Base-by-base conservation (phyloP, 805 yeast genomes). In the Wickerhamomyces alni region DNA sequence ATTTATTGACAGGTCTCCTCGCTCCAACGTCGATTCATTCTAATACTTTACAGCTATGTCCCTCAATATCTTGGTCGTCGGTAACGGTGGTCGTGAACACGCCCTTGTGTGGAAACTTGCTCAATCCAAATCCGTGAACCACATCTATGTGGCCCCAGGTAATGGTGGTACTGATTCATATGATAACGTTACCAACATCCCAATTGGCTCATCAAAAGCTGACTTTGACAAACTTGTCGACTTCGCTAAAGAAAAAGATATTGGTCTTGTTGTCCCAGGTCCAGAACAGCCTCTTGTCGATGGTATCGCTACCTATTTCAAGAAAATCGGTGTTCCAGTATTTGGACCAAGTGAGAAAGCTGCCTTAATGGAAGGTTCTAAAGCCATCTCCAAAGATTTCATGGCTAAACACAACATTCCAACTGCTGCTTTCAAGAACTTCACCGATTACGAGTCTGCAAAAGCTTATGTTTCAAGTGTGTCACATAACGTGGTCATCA, bases 231-330 rank as follows among this genome's bases (percentile, higher is more conserved):
- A 67, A 25, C 72, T 93, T 45, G 86, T 79, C 41, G 66, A 78
- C 42, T 89, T 89, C 62, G 96, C 97, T 6, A 58, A 70, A 13
- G 75, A 75, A 22, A 67, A 89, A 40, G 52, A 74, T 5, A 73
- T 93, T 39, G 74, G 70, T 37, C 69, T 93, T 41, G 98, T 87
- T 5, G 71, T 93, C 33, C 98, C 99, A 28, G 99, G 99, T 26
- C 99, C 99, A n/a, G 99, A 93, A 65, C 96, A 88, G 66, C 98
- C 99, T 28, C 71, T 94, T 46, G 97, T 94, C 25, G 97, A 93
- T 55, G 99, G 99, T 37, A 79, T 93, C 45, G 62, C 89, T 21
- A 62, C 80, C 15, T 67, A 68, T 39, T 88, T 93, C 70, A 67
- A 75, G 46, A 77, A 76, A 42, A 83, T 82, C 37, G 99, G 99